Evolutionary conservation across 495 filamentous ascomycete genomes (phyloP), one percentile per base, ranked within the genome.

Genomic region (Cairneyella variabilis): DNA sequence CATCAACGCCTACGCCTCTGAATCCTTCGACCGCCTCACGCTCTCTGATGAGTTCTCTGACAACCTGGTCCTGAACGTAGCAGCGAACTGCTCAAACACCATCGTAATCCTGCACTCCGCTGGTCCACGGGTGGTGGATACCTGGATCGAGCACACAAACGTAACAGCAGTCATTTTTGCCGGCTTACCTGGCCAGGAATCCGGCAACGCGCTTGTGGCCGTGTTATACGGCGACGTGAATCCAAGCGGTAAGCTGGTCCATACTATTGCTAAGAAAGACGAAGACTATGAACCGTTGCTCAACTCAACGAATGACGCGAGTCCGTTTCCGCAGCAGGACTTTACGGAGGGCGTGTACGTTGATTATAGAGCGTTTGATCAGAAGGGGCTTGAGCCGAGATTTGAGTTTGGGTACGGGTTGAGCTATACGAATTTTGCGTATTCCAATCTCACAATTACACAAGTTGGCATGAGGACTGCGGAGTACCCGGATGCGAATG

Each of bases 391-490:
- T 56, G 74, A 69, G 1, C 84, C 85, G 0, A 72, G 83, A 10
- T 90, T 76, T 53, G 82, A 85, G 57, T 90, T 90, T 57, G 88
- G 86, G 11, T 88, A 79, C 49, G 86, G 86, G 2, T 69, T 89
- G 3, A 80, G 77, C 21, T 89, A 86, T 64, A 84, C 83, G 3
- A 82, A 72, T 3, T 89, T 86, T 63, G 55, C 65, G 11, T 78
- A 73, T 53, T 66, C 71, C 1, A 62, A 59, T 21, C 67, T 81
- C 3, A 27, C 52, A 0, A 61, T 82, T 40, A 43, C 68, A n/a
- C 53, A 59, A 28, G 43, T 54, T n/a, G 47, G 40, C 0, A 60
- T 40, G 8, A 54, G 43, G 62, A 60, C 60, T 37, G 67, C 71
- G 6, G 56, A 38, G 0, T 51, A 56, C 40, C 8, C 18, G 32